Percentiles rank a stretch among this genome's conserved stretches.
Evolutionary conservation across 345 rosid species (phyloP).

Genomic region (Gossypium turneri): DNA sequence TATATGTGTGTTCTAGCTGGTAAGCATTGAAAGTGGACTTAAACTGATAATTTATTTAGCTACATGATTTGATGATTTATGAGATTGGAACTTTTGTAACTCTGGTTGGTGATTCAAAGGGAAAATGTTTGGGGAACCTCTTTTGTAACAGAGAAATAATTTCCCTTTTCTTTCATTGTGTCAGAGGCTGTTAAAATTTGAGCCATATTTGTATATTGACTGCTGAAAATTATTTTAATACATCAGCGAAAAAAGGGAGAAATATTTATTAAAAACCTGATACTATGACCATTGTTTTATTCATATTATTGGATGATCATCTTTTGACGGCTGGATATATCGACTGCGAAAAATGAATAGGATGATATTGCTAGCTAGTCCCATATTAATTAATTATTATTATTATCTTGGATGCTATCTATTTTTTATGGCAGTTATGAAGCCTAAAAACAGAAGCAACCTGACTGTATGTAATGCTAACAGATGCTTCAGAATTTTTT

Average conservation of each 20-base stretch:
- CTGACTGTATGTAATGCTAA: neutral
- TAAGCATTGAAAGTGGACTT: neutral
- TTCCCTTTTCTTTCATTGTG: neutral
- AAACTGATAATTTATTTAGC: neutral
- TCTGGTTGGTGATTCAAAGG: neutral
- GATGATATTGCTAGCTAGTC: neutral
- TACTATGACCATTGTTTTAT: neutral
- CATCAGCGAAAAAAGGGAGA: neutral
- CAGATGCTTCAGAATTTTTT: neutral
- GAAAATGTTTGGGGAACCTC: neutral
- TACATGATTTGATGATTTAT: neutral
- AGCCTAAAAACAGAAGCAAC: neutral
- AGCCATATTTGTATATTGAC: neutral
- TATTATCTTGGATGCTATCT: neutral
- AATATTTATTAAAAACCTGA: neutral
- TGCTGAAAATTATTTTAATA: neutral
- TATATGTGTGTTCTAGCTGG: neutral
- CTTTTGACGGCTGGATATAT: neutral
- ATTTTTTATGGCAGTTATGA: neutral
- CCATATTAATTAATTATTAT: neutral
- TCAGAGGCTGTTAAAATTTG: neutral
- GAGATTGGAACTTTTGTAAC: neutral
- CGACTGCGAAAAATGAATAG: neutral
- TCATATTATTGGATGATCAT: neutral
- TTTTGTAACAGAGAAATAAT: neutral